Base-by-base conservation (phyloP, 2,329 filamentous ascomycete genomes). In the Aspergillus costaricaensis region DNA sequence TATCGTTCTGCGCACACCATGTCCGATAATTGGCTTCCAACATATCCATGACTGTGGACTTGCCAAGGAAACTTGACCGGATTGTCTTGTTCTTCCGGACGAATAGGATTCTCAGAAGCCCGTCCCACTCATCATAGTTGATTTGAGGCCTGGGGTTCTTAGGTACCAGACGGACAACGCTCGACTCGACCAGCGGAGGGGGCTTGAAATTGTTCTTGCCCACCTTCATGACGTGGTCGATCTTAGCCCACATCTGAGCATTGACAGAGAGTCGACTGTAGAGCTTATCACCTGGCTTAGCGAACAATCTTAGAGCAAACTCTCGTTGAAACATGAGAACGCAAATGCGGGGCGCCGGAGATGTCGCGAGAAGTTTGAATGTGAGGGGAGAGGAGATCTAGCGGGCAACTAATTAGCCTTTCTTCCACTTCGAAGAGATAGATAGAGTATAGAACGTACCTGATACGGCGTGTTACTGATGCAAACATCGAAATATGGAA, bases 151-250 rank as follows among this genome's bases (percentile, higher is more conserved):
- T 82, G 10, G 92, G 92, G 39, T 86, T 84, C 80, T 97, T 96
- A 21, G 92, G 92, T 72, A 94, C 91, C 67, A 97, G 90, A 62
- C 93, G 86, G 51, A 97, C 92, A 6, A 97, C 93, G 60, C 90
- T 93, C 7, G 88, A 91, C 77, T 99, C 95, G 60, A 99, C 95
- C 71, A 92, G 86, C 8, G 95, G 95, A 0, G 95, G 94, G 0
- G 95, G 95, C 63, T 91, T 92, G 84, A 98, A 99, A 80, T 98
- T 98, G 78, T 96, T 95, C 78, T 89, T 91, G 65, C 93, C 92
- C 49, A 98, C 94, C 80, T 96, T 96, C 88, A 96, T 91, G 68
- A 96, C 87, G 67, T 85, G 80, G 61, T 80, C 77, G 49, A 89
- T 86, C 69, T 87, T 88, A 8, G 89, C 86, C 86, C 91, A 97